Conservation (phyloP, 2,329 filamentous ascomycete species). For the Fusarium sp. region DNA sequence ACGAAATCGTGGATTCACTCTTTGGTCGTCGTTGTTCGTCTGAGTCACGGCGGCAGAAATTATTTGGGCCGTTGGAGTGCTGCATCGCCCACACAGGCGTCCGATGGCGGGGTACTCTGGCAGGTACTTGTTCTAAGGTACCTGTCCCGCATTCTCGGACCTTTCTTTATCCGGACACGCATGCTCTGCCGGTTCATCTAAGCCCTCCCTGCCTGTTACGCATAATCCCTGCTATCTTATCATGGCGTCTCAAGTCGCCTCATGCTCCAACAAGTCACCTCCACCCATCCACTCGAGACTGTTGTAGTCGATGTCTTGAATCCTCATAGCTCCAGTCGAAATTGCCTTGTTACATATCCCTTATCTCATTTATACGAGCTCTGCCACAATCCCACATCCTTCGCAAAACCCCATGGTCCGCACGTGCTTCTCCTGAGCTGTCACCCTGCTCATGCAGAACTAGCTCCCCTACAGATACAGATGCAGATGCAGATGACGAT, state of each 20-base stretch:
- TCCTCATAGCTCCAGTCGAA: constrained; percentile 17
- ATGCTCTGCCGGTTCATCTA: constrained; percentile 12
- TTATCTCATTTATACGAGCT: neutral
- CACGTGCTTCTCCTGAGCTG: constrained; percentile 46
- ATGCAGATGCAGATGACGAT: constrained; percentile 51
- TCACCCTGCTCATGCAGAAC: constrained; percentile 51
- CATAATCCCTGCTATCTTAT: constrained; percentile 46
- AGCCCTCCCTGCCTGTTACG: constrained; percentile 11
- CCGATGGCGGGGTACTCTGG: constrained; percentile 47
- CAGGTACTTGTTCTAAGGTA: constrained; percentile 26
- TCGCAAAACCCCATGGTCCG: constrained; percentile 44
- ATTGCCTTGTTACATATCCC: constrained; percentile 9
- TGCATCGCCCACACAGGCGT: constrained; percentile 34
- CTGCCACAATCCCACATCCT: constrained; percentile 6
- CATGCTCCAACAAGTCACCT: constrained; percentile 33
- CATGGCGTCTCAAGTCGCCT: constrained; percentile 40
- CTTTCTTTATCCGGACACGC: constrained; percentile 31
- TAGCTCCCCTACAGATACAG: constrained; percentile 45
- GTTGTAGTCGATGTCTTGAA: constrained; percentile 25
- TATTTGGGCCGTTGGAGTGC: constrained; percentile 40
- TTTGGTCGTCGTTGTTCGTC: constrained; percentile 39
- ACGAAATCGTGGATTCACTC: constrained; percentile 26
- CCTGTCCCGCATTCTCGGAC: constrained; percentile 19
- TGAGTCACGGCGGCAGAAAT: constrained; percentile 48
- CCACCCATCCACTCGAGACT: constrained; percentile 18